A percentile compares a stretch with the other conserved stretches of the same genome.
phyloP scores from a whole-genome alignment of 257 asterid genomes.

The Nicotiana sylvestris region DNA sequence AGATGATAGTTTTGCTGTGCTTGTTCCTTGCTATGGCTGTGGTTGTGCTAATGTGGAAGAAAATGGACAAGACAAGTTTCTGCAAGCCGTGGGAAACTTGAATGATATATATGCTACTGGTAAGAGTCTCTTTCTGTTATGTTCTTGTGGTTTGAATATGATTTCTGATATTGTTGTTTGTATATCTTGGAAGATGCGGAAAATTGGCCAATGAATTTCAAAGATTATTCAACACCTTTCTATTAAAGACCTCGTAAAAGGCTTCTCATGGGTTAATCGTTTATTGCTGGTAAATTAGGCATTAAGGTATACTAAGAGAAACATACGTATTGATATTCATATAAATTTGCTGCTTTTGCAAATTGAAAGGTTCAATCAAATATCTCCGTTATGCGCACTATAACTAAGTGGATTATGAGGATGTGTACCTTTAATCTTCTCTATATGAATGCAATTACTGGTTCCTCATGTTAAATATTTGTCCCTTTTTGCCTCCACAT shows the following conservation, averaged over 20 bases:
- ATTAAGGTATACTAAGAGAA: not conserved
- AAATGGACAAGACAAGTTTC: slow-evolving; percentile 19
- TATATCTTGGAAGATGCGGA: not conserved
- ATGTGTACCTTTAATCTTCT: not conserved
- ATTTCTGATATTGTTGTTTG: not conserved
- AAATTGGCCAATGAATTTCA: not conserved
- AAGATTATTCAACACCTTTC: not conserved
- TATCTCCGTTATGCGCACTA: not conserved
- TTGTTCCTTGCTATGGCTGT: slow-evolving; percentile 48
- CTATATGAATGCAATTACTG: not conserved
- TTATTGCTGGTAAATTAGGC: not conserved
- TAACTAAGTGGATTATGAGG: not conserved
- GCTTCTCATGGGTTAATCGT: not conserved
- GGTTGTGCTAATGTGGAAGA: slow-evolving; percentile 22
- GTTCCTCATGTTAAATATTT: not conserved
- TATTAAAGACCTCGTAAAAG: not conserved
- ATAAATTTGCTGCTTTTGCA: not conserved
- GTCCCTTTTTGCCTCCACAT: not conserved
- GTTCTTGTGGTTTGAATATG: not conserved
- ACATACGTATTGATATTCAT: not conserved
- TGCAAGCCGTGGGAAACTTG: slow-evolving; percentile 25
- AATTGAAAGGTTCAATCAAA: not conserved
- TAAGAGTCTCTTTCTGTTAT: slow-evolving; percentile 9
- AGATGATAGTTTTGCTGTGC: slow-evolving; percentile 45
- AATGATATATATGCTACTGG: slow-evolving; percentile 34